phyloP scores from a whole-genome alignment of 192 early-diverging fungal species.

The Coemansia aciculifera region DNA sequence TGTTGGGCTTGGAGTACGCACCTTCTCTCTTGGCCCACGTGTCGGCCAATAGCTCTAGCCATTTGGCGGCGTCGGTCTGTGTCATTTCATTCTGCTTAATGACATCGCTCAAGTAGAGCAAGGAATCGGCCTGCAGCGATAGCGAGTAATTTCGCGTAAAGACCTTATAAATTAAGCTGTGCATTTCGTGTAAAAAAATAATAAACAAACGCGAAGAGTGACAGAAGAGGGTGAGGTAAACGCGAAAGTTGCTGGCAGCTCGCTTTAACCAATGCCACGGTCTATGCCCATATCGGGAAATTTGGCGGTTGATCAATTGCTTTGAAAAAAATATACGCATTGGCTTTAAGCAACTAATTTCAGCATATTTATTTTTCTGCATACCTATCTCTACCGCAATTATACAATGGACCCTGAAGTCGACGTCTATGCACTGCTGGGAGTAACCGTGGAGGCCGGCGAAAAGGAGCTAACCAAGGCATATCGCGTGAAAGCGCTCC shows the following conservation, averaged over 20 bases:
- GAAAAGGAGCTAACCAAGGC: slow-evolving; percentile 82
- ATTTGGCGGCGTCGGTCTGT: slow-evolving; percentile 56
- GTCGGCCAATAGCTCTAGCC: slow-evolving; percentile 69
- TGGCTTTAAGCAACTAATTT: not conserved
- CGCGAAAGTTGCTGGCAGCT: not conserved
- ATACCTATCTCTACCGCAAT: not conserved
- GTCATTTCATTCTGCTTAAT: slow-evolving; percentile 53
- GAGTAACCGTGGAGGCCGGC: slow-evolving; percentile 63
- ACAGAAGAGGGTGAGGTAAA: not conserved
- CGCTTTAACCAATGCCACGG: not conserved
- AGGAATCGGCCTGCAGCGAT: slow-evolving; percentile 72
- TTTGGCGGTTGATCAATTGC: slow-evolving; percentile 9
- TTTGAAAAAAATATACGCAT: not conserved
- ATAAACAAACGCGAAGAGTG: not conserved
- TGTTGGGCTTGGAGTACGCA: slow-evolving; percentile 21
- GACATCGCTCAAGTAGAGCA: slow-evolving; percentile 61
- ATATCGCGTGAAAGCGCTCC: slow-evolving; percentile 75
- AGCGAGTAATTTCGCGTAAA: slow-evolving; percentile 82
- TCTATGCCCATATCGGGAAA: not conserved
- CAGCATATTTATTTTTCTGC: not conserved
- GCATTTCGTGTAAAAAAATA: slow-evolving; percentile 16
- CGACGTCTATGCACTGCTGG: slow-evolving; percentile 83
- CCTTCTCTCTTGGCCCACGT: slow-evolving; percentile 75
- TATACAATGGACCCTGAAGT: slow-evolving; percentile 9
- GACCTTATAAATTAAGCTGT: slow-evolving; percentile 63